Conservation (phyloP, 176 grass and related monocot species). For the Triticum monococcum region DNA sequence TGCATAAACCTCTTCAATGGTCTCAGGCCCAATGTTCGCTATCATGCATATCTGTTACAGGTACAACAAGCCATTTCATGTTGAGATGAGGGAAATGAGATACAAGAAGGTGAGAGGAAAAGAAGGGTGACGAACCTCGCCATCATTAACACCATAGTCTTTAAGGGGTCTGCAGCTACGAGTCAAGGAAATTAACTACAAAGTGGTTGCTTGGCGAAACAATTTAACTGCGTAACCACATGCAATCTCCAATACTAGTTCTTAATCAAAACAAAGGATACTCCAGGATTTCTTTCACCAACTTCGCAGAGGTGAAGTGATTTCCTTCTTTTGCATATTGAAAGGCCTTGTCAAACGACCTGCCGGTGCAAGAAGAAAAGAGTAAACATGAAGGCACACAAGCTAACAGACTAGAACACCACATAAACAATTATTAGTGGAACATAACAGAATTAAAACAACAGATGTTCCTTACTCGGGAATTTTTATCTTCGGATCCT, state of each 20-base stretch:
- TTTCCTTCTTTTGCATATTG: constrained; percentile 71
- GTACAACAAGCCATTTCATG: neutral
- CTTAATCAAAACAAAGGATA: constrained; percentile 56
- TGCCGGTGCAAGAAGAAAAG: constrained; percentile 33
- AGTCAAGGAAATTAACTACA: constrained; percentile 56
- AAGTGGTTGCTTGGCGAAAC: constrained; percentile 15
- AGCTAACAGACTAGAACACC: neutral
- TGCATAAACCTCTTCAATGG: constrained; percentile 80
- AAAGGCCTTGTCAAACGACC: constrained; percentile 87
- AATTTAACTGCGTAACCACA: neutral
- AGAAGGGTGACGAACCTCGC: constrained; percentile 60
- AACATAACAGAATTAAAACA: neutral
- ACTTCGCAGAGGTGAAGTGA: constrained; percentile 51
- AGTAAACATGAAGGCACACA: constrained; percentile 5
- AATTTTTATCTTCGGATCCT: constrained; percentile 90
- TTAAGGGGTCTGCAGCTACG: constrained; percentile 67
- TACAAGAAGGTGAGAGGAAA: neutral
- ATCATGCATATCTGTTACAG: constrained; percentile 83
- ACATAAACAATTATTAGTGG: neutral
- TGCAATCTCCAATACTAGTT: neutral
- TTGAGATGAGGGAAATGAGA: constrained; percentile 19
- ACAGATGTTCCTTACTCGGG: constrained; percentile 65
- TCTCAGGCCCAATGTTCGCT: constrained; percentile 78
- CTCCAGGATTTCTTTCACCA: constrained; percentile 72
- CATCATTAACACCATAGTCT: constrained; percentile 61